These are phyloP conservation scores for Cryptosporidium muris DNA, from an alignment of 169 alveolate species.

Conservation along the genomic window DNA sequence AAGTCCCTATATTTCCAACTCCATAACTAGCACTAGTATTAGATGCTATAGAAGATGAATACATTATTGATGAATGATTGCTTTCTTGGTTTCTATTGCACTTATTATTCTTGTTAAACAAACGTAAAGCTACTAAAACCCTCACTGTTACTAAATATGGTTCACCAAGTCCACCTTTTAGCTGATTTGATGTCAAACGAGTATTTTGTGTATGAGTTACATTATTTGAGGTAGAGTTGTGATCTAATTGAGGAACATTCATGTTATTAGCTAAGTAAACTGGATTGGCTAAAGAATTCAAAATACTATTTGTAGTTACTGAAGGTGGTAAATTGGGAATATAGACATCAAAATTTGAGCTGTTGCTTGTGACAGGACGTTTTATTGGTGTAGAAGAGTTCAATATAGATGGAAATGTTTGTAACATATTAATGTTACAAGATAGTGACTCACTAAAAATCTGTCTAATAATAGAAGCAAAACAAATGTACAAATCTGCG, in stretches of 20 bases:
- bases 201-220: no score
- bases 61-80: no score
- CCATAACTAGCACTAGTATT: background rate
- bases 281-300: no score
- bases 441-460: slow-evolving; percentile 44
- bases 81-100: slow-evolving; percentile 16
- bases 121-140: slow-evolving; percentile 53
- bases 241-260: no score
- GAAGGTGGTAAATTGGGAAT: no score
- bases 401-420: background rate
- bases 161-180: slow-evolving; percentile 40
- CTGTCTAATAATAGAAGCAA: slow-evolving; percentile 34
- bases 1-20: slow-evolving; percentile 3
- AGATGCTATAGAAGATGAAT: no score
- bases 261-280: no score
- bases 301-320: no score
- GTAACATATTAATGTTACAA: slow-evolving; percentile 3
- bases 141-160: slow-evolving; percentile 44
- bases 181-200: background rate
- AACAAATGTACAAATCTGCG: slow-evolving; percentile 33
- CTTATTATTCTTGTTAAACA: slow-evolving; percentile 26
- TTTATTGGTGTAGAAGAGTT: background rate
- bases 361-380: background rate
- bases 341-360: background rate
- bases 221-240: no score